A percentile compares a stretch with the other conserved stretches of the same genome.
phyloP scores from a whole-genome alignment of 1,139 yeast genomes.

The Suhomyces guaymorum region DNA sequence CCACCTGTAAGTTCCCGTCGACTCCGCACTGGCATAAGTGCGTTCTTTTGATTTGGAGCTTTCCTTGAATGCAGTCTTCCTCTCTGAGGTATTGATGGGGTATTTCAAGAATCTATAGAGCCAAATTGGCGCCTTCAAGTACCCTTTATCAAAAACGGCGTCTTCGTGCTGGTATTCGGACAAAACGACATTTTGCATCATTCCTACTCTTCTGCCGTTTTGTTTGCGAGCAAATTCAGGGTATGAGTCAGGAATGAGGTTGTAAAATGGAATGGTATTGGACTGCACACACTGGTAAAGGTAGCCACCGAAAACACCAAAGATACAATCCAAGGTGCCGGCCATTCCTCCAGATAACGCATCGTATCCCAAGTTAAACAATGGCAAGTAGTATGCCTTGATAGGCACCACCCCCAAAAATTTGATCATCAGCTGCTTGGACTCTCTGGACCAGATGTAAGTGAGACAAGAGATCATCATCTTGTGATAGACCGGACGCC shows the following conservation, averaged over 20 bases:
- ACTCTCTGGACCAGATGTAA: constrained; percentile 59
- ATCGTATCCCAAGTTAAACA: constrained; percentile 52
- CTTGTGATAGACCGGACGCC: constrained; percentile 32
- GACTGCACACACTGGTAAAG: constrained; percentile 62
- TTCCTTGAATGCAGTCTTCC: constrained; percentile 34
- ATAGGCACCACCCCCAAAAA: constrained; percentile 56
- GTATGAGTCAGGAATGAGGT: constrained; percentile 48
- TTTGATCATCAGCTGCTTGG: constrained; percentile 51
- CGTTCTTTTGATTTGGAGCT: neutral
- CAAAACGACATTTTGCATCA: no score
- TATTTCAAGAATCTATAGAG: constrained; percentile 34
- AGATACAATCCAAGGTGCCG: constrained; percentile 39
- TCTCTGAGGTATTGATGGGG: constrained; percentile 28
- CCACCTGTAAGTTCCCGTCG: no score
- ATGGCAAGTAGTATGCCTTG: constrained; percentile 59
- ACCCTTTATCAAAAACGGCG: constrained; percentile 45
- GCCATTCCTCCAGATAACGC: constrained; percentile 45
- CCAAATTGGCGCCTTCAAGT: constrained; percentile 45
- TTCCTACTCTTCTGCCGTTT: constrained; percentile 43
- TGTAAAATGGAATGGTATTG: constrained; percentile 47
- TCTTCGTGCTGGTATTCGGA: no score
- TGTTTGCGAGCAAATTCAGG: no score
- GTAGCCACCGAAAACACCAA: constrained; percentile 58
- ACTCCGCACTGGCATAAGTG: no score
- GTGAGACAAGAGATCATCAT: constrained; percentile 55